Evolutionary conservation across 164 flowering plant species (phyloP).

Genomic region (Chimonanthus salicifolius): DNA sequence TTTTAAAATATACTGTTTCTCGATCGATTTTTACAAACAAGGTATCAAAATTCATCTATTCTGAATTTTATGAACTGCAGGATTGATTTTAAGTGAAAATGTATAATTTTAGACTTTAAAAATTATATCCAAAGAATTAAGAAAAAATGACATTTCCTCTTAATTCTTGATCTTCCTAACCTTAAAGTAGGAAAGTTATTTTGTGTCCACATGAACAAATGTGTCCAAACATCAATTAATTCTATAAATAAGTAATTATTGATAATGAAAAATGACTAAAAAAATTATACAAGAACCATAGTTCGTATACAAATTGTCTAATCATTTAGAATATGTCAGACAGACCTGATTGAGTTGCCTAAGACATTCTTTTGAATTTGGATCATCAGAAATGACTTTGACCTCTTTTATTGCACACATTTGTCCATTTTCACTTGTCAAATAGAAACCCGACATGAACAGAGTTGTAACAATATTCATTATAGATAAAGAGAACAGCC

Average conservation of each 20-base stretch:
- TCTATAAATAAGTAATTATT: no score
- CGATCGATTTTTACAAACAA: no score
- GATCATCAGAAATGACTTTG: slow-evolving; percentile 68
- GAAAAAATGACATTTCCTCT: no score
- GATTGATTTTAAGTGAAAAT: no score
- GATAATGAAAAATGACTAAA: not conserved
- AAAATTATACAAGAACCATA: no score
- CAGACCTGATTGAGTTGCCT: slow-evolving; percentile 81
- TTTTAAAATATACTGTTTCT: no score
- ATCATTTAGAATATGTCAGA: not conserved
- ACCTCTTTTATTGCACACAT: slow-evolving; percentile 98
- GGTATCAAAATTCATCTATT: no score
- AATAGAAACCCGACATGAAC: not conserved
- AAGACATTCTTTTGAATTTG: slow-evolving; percentile 67
- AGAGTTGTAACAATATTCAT: not conserved
- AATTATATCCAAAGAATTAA: no score
- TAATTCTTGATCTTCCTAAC: no score
- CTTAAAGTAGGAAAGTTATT: slow-evolving; percentile 46
- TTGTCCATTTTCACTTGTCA: slow-evolving; percentile 77
- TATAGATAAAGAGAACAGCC: no score
- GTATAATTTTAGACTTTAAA: no score
- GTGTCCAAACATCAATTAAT: not conserved
- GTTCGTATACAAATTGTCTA: not conserved
- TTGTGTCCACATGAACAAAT: slow-evolving; percentile 42
- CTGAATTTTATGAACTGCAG: no score